These are phyloP conservation scores for Trichophyton benhamiae DNA, from an alignment of 2,329 filamentous ascomycete genomes.

Conservation along the genomic window DNA sequence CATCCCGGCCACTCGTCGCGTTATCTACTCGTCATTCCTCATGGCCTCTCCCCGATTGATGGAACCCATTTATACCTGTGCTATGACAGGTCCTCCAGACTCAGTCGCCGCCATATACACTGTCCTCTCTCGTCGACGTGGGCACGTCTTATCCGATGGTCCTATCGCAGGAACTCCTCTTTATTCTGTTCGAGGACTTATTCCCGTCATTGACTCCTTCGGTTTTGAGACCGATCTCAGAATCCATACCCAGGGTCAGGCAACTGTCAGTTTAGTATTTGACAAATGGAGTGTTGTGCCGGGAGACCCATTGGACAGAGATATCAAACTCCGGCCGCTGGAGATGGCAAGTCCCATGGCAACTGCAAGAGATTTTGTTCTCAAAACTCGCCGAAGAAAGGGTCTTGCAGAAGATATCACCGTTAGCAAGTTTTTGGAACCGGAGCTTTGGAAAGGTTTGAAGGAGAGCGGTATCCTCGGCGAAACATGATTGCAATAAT, in stretches of 20 bases:
- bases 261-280: slow-evolving; percentile 82
- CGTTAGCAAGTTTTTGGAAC: slow-evolving; percentile 91
- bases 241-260: slow-evolving; percentile 89
- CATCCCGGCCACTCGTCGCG: slow-evolving; percentile 83
- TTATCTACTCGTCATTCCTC: slow-evolving; percentile 90
- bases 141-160: slow-evolving; percentile 87
- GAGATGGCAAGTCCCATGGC: slow-evolving; percentile 81
- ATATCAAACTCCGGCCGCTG: slow-evolving; percentile 67
- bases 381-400: slow-evolving; percentile 90
- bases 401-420: slow-evolving; percentile 90
- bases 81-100: slow-evolving; percentile 84
- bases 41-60: slow-evolving; percentile 94
- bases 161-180: slow-evolving; percentile 89
- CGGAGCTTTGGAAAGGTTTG: slow-evolving; percentile 77
- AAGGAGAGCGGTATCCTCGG: slow-evolving; percentile 82
- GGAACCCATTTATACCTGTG: slow-evolving; percentile 89
- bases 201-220: slow-evolving; percentile 94
- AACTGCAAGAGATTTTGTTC: slow-evolving; percentile 86
- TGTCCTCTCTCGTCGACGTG: slow-evolving; percentile 72
- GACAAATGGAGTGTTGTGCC: slow-evolving; percentile 94
- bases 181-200: slow-evolving; percentile 77
- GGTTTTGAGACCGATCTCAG: slow-evolving; percentile 95
- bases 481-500: slow-evolving; percentile 24
- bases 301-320: slow-evolving; percentile 83
- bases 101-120: slow-evolving; percentile 84